Base-by-base conservation (phyloP, 345 rosid genomes). In the Zanthoxylum bungeanum region DNA sequence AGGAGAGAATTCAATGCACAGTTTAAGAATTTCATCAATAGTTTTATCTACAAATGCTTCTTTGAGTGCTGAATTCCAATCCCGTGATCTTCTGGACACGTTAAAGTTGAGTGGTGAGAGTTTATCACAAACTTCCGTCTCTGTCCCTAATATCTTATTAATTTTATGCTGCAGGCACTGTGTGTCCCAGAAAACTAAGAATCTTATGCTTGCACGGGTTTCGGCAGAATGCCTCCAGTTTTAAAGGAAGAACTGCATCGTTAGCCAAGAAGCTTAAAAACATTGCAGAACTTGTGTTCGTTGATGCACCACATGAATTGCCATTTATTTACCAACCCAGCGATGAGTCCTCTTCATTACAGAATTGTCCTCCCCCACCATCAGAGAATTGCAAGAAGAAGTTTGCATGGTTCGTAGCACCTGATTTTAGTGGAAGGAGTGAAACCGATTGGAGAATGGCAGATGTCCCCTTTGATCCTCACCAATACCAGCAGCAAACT, bases 161-260 rank as follows among this genome's bases (percentile, higher is more conserved):
- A 53, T 47, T 14, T 21, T 73, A 6, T 44, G 3, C 58, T 40
- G 44, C 85, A 90, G 92, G 83, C 60, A 78, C 47, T 7, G 60
- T 30, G 4, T 39, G 77, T 63, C 82, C 80, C 25, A 83, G 85
- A 78, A 95, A 91, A 76, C 84, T 93, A 68, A 87, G 88, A 80
- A 89, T 93, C 74, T 80, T 93, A 73, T 95, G 99, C 84, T 78
- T 95, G 80, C 99, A 95, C 27, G 99, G 99, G 65, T 95, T 93
- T 82, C 83, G 98, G 77, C 98, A 95, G 77, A 95, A 87, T 75
- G 93, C 96, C 19, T 88, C 98, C 64, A 75, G 97, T 75, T 93
- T 95, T 72, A 93, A 87, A 76, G 99, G 99, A 72, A 83, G 98
- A 86, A 93, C 91, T 24, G 97, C 91, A 59, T 95, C 99, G 31